Evolutionary conservation across 257 asterid genomes (phyloP).

Genomic region (Oldenlandia corymbosa): DNA sequence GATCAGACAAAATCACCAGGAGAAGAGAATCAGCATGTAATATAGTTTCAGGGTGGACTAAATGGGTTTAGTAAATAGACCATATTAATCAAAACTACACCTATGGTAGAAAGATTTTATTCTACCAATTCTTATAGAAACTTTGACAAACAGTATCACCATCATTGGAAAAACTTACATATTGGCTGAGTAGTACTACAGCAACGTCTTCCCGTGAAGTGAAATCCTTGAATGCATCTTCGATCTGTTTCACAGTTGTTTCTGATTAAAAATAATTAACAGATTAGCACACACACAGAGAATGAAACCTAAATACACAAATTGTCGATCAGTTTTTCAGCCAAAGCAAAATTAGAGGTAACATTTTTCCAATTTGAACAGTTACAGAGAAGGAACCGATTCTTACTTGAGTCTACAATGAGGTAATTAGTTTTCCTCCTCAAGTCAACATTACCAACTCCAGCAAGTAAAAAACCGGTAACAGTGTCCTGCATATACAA

Average conservation of each 20-base stretch:
- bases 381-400: constrained; percentile 4
- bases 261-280: constrained; percentile 29
- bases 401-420: constrained; percentile 87
- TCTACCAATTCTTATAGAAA: neutral
- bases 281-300: too few relatives aligned
- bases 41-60: neutral
- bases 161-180: constrained; percentile 36
- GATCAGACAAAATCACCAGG: neutral
- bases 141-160: neutral
- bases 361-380: neutral
- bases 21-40: neutral
- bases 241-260: constrained; percentile 78
- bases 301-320: too few relatives aligned
- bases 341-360: neutral
- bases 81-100: neutral
- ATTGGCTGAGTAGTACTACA: constrained; percentile 87
- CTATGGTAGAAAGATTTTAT: neutral
- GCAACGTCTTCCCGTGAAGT: constrained; percentile 84
- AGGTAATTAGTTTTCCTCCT: constrained; percentile 93
- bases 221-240: constrained; percentile 86
- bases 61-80: neutral
- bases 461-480: constrained; percentile 90
- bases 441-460: constrained; percentile 95
- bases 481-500: constrained; percentile 63
- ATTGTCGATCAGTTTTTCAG: too few relatives aligned